Base-by-base conservation (phyloP, 2,329 filamentous ascomycete species). In the Diaporthe batatas region DNA sequence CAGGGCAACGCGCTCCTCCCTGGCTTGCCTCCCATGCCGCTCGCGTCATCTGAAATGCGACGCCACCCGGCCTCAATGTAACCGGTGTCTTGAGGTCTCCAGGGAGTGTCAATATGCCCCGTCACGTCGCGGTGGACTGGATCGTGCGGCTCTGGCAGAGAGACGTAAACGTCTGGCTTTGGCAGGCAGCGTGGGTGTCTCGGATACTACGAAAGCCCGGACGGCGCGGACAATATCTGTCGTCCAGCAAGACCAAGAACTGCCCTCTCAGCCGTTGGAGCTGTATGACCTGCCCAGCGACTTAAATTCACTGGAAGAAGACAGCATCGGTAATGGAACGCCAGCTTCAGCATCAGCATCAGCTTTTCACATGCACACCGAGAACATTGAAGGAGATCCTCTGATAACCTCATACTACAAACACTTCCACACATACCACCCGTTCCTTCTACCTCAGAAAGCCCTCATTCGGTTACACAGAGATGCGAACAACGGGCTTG, bases 41-140 rank as follows among this genome's bases (percentile, higher is more conserved):
- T 65, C 59, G 23, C 59, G 59, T 21, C 59, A 65, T 21, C 59
- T 65, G 6, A 65, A 49, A 23, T 65, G 59, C 42, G 59, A 65
- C n/a, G 59, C 59, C 7, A 51, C 59, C 0, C 21, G 59, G 16
- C 59, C 59, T 2, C 59, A 65, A 16, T 65, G 59, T 7, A 65
- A 65, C 29, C 42, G 59, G 11, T 65, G 59, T 18, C 29, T 65
- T 21, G 59, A 65, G 44, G 44, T 65, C 59, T 44, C 59, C 2
- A 36, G 42, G 7, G 18, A 65, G 2, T 65, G 59, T 10, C 59
- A 65, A 34, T 65, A 65, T 25, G 59, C 59, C 3, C 59, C 59
- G 12, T 65, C 59, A 34, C 59, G 59, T 10, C 59, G 59, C 6
- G 59, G 59, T 25, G 59, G 59, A 2, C 59, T 65, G 42, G 59